Percentiles rank a stretch among this genome's conserved stretches.
These are phyloP conservation scores for Aureobasidium mangrovei DNA, from an alignment of 2,329 filamentous ascomycete species.

Conservation along the genomic window DNA sequence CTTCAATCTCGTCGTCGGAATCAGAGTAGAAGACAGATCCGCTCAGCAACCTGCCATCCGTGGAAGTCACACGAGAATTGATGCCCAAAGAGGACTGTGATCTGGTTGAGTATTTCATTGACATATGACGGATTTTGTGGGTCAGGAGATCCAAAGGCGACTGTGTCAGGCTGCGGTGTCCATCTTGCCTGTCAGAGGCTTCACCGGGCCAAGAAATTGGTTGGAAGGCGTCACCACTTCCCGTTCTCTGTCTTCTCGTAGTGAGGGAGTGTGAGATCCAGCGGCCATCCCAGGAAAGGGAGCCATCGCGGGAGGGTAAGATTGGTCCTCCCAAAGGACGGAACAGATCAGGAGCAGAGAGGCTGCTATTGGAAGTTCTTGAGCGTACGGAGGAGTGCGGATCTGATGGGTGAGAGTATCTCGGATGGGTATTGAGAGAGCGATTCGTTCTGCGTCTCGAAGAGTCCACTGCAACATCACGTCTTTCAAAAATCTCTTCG, in stretches of 20 bases:
- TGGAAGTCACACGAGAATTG: neutral
- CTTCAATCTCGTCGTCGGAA: neutral
- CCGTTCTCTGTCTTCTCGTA: neutral
- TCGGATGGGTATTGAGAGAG: neutral
- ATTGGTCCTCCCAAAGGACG: neutral
- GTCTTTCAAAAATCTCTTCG: neutral
- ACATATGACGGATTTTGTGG: constrained; percentile 23
- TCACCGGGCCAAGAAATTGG: neutral
- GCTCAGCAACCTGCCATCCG: neutral
- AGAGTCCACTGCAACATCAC: neutral
- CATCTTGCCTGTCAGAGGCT: neutral
- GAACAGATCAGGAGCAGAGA: neutral
- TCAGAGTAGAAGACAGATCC: constrained; percentile 1
- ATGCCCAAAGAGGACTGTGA: neutral
- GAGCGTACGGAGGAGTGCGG: neutral
- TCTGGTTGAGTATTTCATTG: constrained; percentile 5
- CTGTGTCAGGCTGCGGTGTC: constrained; percentile 16
- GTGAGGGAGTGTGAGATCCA: no score
- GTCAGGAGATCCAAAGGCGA: constrained; percentile 27
- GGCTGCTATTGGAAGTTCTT: neutral
- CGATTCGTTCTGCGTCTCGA: neutral
- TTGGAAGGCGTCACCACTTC: neutral
- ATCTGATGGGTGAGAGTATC: neutral
- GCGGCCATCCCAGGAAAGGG: neutral
- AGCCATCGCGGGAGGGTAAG: neutral